Evolutionary conservation across 108 stramenopile species (phyloP).

Genomic region (Skeletonema grethae): DNA sequence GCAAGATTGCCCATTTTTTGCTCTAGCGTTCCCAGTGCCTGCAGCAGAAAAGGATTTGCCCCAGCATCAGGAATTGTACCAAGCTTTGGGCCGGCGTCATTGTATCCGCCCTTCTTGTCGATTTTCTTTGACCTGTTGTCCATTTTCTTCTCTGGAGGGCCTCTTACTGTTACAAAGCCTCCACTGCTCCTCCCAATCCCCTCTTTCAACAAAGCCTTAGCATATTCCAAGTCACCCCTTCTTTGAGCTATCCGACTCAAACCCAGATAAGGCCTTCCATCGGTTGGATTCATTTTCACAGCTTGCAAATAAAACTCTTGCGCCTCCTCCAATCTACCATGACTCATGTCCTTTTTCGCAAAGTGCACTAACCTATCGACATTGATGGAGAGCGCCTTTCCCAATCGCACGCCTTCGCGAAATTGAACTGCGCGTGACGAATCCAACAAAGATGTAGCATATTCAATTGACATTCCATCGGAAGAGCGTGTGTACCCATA

Average conservation of each 20-base stretch:
- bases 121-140: neutral
- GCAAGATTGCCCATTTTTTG: constrained; percentile 75
- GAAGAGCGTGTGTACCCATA: constrained; percentile 66
- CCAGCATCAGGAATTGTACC: constrained; percentile 57
- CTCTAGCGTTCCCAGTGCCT: constrained; percentile 80
- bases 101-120: neutral
- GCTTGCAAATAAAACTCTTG: constrained; percentile 61
- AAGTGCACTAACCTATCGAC: constrained; percentile 69
- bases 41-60: constrained; percentile 84
- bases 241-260: constrained; percentile 77
- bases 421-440: constrained; percentile 75
- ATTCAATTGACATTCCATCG: constrained; percentile 50
- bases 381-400: constrained; percentile 75
- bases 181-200: constrained; percentile 58
- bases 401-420: constrained; percentile 72
- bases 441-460: constrained; percentile 74
- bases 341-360: constrained; percentile 73
- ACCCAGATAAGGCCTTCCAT: constrained; percentile 87
- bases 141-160: constrained; percentile 12
- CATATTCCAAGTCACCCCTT: constrained; percentile 73
- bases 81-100: constrained; percentile 10
- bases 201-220: constrained; percentile 54
- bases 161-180: constrained; percentile 33
- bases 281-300: constrained; percentile 67
- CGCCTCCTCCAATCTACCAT: constrained; percentile 68